A percentile compares a stretch with the other conserved stretches of the same genome.
phyloP scores from a whole-genome alignment of 371 early-diverging fungal species.

The Fennellomyces sp. region DNA sequence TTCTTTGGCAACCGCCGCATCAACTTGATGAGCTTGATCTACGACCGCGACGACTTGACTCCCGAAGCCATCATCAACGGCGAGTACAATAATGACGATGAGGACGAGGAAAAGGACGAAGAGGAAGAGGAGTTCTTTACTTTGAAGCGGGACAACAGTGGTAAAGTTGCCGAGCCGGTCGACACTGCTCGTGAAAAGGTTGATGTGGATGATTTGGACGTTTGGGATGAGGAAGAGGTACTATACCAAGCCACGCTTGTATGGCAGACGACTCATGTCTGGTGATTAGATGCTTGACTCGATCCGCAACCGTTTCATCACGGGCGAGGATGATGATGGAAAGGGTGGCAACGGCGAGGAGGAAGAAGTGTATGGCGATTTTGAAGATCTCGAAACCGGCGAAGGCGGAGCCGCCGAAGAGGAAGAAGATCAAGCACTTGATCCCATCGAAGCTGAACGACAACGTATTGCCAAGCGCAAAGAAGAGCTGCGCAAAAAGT shows the following conservation, averaged over 20 bases:
- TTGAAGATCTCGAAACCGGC: conserved; percentile 87
- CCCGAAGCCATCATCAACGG: conserved; percentile 61
- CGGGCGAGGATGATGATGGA: conserved; percentile 64
- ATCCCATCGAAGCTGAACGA: conserved; percentile 52
- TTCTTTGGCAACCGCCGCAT: conserved; percentile 65
- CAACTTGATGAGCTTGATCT: conserved; percentile 89
- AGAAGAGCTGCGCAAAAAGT: conserved; percentile 89
- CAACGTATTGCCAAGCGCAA: conserved; percentile 83
- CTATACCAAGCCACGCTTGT: not conserved
- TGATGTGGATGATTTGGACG: conserved; percentile 68
- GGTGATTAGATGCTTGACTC: conserved; percentile 58
- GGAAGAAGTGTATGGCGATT: conserved; percentile 81
- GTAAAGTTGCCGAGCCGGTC: conserved; percentile 12
- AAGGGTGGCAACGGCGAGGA: conserved; percentile 39
- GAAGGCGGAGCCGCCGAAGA: conserved; percentile 41
- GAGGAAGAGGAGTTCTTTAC: conserved; percentile 72
- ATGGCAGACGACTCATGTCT: not conserved
- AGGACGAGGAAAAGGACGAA: conserved; percentile 42
- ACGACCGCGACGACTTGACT: conserved; percentile 58
- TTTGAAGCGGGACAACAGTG: conserved; percentile 44
- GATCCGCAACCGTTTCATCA: conserved; percentile 83
- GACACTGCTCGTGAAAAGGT: conserved; percentile 38
- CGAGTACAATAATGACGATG: conserved; percentile 40
- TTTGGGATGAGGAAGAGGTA: conserved; percentile 76
- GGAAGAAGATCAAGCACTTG: conserved; percentile 25